phyloP scores from a whole-genome alignment of 345 rosid genomes.

The Citrus trifoliata region DNA sequence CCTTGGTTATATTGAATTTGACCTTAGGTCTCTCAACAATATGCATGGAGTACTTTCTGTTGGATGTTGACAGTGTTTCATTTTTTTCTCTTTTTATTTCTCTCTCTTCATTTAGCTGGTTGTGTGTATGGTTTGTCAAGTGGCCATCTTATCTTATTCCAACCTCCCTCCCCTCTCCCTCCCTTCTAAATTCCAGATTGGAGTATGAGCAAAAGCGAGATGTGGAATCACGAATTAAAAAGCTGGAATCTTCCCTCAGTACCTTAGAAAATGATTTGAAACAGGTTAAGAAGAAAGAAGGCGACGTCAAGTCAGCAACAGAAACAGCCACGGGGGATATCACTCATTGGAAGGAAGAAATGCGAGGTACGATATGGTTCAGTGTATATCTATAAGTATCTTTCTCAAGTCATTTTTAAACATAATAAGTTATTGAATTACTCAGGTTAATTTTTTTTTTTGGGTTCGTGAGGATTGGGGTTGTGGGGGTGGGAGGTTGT shows the following conservation, averaged over 20 bases:
- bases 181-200: constrained; percentile 49
- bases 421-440: neutral
- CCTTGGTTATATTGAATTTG: neutral
- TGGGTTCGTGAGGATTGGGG: too few relatives aligned
- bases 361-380: constrained; percentile 49
- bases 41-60: neutral
- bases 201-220: constrained; percentile 94
- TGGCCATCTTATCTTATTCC: neutral
- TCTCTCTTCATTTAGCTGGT: neutral
- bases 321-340: constrained; percentile 65
- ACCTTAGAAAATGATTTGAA: constrained; percentile 65
- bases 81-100: neutral
- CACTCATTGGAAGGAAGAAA: constrained; percentile 68
- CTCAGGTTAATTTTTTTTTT: neutral
- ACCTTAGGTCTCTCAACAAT: neutral
- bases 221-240: constrained; percentile 72
- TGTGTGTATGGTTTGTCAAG: constrained; percentile 3
- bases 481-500: too few relatives aligned
- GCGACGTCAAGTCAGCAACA: constrained; percentile 54
- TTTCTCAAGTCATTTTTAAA: constrained; percentile 3
- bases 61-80: neutral
- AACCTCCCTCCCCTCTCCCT: too few relatives aligned
- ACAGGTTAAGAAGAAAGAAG: constrained; percentile 54
- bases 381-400: neutral
- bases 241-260: constrained; percentile 70